Evolutionary conservation across 768 basidiomycete species (phyloP), one percentile per base, ranked within the genome.

Genomic region (Exidia glandulosa): DNA sequence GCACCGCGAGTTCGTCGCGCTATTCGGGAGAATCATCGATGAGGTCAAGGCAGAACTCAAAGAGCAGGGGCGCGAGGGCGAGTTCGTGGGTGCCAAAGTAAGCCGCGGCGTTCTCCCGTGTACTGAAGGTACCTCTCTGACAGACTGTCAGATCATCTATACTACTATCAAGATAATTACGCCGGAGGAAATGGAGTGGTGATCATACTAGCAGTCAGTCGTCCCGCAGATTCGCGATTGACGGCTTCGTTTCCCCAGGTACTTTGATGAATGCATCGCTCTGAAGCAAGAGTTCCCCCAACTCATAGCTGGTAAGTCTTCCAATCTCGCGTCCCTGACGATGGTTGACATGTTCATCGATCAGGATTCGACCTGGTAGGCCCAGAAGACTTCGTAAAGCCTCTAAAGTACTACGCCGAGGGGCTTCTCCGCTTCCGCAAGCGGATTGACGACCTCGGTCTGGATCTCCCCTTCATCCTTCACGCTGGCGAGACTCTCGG

Each of bases 291-390:
- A 82, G 59, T 90, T 87, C 66, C 88, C 87, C 25, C 78, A 87
- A 63, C 70, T 88, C 33, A 85, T 90, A 52, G 80, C 81, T 47
- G 88, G 87, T 82, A 30, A 25, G 73, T 45, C 16, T 47, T 48
- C 2, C 10, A 29, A 16, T 55, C 59, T 56, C 41, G 52, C 19
- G 60, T 54, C 23, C 10, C 33, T 19, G 32, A 13, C 6, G 3
- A 25, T 10, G 1, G 29, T 31, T 32, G n/a, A 6, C 5, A 23
- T 47, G 37, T 31, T 25, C 19, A 1, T 58, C 16, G 13, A 27
- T 2, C 60, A 87, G 87, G 86, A 2, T 91, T 90, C 64, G 88
- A 90, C 72, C 77, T 90, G 23, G 88, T 90, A n/a, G 88, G 88
- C 3, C 76, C 85, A 54, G 88, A 90, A 66, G 83, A 89, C 66